Evolutionary conservation across 2,329 filamentous ascomycete species (phyloP).

Genomic region (Penicillium rolfsii): DNA sequence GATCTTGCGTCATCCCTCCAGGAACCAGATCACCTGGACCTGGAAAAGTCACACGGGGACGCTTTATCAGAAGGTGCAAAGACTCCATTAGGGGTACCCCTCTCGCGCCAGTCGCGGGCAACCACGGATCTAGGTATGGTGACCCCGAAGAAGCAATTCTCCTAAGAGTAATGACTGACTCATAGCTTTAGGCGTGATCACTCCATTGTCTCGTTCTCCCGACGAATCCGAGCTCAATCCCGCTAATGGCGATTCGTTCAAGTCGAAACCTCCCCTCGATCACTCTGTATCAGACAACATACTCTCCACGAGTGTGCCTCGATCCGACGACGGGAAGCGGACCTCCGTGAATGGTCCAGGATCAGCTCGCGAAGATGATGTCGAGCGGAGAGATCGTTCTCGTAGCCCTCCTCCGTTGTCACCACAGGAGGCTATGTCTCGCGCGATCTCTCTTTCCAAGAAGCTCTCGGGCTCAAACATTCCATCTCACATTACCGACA

Average conservation of each 20-base stretch:
- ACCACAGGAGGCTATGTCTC: slow-evolving; percentile 74
- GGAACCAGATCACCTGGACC: slow-evolving; percentile 56
- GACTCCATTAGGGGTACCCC: slow-evolving; percentile 31
- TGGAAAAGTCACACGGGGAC: slow-evolving; percentile 36
- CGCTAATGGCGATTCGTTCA: slow-evolving; percentile 35
- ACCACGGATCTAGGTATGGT: slow-evolving; percentile 51
- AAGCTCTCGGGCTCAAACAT: slow-evolving; percentile 90
- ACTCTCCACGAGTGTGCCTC: slow-evolving; percentile 49
- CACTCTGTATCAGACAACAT: slow-evolving; percentile 60
- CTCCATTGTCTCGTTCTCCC: slow-evolving; percentile 47
- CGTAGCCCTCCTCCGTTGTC: slow-evolving; percentile 76
- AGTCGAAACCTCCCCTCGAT: slow-evolving; percentile 47
- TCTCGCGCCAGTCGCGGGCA: slow-evolving; percentile 42
- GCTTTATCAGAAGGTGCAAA: slow-evolving; percentile 30
- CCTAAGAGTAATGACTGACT: slow-evolving; percentile 11
- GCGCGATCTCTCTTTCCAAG: slow-evolving; percentile 82
- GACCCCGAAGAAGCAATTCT: not conserved
- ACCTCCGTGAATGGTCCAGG: slow-evolving; percentile 18
- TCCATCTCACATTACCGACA: slow-evolving; percentile 86
- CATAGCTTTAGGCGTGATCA: slow-evolving; percentile 37
- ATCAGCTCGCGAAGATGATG: slow-evolving; percentile 19
- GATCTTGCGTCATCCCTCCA: slow-evolving; percentile 44
- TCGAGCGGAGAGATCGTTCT: slow-evolving; percentile 54
- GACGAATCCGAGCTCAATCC: slow-evolving; percentile 35
- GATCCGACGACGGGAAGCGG: slow-evolving; percentile 16